phyloP scores from a whole-genome alignment of 139 green algal species.

The Diplosphaera chodatii region DNA sequence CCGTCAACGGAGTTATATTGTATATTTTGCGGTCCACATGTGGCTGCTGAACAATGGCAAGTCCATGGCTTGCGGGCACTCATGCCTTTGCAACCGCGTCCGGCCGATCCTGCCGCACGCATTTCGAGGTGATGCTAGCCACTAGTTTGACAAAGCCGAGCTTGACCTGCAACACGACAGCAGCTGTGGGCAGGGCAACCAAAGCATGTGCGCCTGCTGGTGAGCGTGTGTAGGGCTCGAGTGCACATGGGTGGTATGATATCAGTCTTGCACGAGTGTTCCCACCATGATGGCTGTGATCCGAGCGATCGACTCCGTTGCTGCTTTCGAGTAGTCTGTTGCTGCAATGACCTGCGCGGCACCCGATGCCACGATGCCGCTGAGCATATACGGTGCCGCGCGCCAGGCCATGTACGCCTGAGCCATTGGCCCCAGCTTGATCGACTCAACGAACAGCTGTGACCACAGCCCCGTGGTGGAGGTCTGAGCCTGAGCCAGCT shows the following conservation, averaged over 20 bases:
- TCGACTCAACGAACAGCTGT: too few relatives aligned
- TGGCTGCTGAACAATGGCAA: too few relatives aligned
- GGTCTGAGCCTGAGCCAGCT: too few relatives aligned
- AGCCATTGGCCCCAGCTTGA: not conserved
- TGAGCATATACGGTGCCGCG: not conserved
- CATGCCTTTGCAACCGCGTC: not conserved
- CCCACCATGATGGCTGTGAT: not conserved
- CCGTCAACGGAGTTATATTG: too few relatives aligned
- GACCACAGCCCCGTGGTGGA: too few relatives aligned
- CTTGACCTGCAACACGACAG: not conserved
- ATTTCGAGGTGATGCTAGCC: not conserved
- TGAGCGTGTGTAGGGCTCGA: too few relatives aligned
- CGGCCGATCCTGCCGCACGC: not conserved
- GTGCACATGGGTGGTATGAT: too few relatives aligned
- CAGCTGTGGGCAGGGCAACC: too few relatives aligned
- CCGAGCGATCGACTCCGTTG: not conserved
- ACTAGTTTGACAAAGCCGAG: not conserved
- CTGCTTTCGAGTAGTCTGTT: not conserved
- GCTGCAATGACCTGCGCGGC: not conserved
- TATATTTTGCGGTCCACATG: too few relatives aligned
- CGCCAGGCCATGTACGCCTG: too few relatives aligned
- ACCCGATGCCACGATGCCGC: not conserved
- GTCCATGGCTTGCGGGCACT: too few relatives aligned
- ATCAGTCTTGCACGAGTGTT: not conserved
- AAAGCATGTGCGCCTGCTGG: too few relatives aligned